Evolutionary conservation across 208 protist species (phyloP).

Genomic region (Wallacemonas sp.): DNA sequence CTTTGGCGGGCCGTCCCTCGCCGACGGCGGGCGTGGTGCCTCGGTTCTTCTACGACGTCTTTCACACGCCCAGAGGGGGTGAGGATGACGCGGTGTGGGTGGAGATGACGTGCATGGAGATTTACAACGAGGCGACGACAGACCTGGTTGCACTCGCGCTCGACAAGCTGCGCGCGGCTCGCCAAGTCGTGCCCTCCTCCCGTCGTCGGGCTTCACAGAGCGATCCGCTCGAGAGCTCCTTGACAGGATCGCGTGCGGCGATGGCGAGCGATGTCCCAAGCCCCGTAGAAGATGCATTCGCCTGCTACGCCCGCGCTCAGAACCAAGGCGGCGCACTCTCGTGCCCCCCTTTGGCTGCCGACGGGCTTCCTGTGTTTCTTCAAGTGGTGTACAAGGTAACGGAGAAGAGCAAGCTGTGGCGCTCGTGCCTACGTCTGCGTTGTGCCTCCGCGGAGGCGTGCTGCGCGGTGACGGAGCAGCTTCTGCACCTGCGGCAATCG

Average conservation of each 20-base stretch:
- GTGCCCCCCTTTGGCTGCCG: no score
- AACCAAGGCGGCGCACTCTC: neutral
- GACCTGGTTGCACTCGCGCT: slow-evolving; percentile 61
- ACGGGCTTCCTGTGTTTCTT: neutral
- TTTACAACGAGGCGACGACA: slow-evolving; percentile 77
- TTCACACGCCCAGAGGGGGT: neutral
- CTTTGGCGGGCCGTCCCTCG: neutral
- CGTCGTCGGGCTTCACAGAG: slow-evolving; percentile 3
- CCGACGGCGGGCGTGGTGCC: slow-evolving; percentile 49
- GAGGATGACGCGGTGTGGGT: slow-evolving; percentile 23
- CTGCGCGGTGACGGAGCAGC: slow-evolving; percentile 28
- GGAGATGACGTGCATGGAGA: slow-evolving; percentile 70
- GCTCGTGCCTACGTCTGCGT: slow-evolving; percentile 29
- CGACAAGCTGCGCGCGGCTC: neutral
- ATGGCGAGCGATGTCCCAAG: neutral
- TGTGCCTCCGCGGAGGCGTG: slow-evolving; percentile 31
- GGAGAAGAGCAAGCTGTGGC: slow-evolving; percentile 52
- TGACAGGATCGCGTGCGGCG: neutral
- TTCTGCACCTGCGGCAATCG: slow-evolving; percentile 40
- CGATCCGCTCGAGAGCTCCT: neutral
- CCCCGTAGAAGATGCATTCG: neutral
- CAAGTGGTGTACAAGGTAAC: slow-evolving; percentile 52
- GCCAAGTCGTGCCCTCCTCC: neutral
- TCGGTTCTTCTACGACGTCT: slow-evolving; percentile 55
- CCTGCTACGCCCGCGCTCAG: neutral